A percentile compares a stretch with the other conserved stretches of the same genome.
phyloP scores from a whole-genome alignment of 495 filamentous ascomycete genomes.

The Physcia stellaris region DNA sequence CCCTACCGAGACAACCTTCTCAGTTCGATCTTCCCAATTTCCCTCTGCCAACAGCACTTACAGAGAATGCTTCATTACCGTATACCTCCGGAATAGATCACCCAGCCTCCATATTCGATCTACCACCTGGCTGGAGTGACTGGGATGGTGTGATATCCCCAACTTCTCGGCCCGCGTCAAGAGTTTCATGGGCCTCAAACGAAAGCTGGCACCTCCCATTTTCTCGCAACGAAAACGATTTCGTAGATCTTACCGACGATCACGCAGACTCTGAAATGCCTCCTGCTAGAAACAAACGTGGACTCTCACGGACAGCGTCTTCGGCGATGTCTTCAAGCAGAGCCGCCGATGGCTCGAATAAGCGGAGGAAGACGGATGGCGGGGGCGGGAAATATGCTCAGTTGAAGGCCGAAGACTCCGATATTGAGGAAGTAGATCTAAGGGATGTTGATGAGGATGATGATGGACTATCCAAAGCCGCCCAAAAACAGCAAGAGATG shows the following conservation, averaged over 20 bases:
- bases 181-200: conserved; percentile 7
- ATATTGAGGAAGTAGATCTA: conserved; percentile 46
- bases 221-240: conserved; percentile 6
- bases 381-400: conserved; percentile 3
- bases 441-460: conserved; percentile 38
- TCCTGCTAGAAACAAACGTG: conserved; percentile 4
- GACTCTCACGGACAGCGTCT: conserved; percentile 16
- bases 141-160: neutral
- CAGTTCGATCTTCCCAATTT: conserved; percentile 11
- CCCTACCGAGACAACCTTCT: conserved; percentile 1
- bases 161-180: conserved; percentile 5
- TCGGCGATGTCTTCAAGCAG: conserved; percentile 8
- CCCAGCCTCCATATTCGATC: too few species aligned
- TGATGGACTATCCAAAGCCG: conserved; percentile 27
- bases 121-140: too few species aligned
- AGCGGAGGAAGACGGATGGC: conserved; percentile 18
- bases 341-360: conserved; percentile 11
- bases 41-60: conserved; percentile 4
- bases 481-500: conserved; percentile 35
- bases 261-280: conserved; percentile 12
- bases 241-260: conserved; percentile 22
- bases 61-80: too few species aligned
- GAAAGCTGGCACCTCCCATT: neutral
- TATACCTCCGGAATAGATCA: too few species aligned
- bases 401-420: conserved; percentile 14